Evolutionary conservation across 257 asterid genomes (phyloP).

Genomic region (Solanum acaule): DNA sequence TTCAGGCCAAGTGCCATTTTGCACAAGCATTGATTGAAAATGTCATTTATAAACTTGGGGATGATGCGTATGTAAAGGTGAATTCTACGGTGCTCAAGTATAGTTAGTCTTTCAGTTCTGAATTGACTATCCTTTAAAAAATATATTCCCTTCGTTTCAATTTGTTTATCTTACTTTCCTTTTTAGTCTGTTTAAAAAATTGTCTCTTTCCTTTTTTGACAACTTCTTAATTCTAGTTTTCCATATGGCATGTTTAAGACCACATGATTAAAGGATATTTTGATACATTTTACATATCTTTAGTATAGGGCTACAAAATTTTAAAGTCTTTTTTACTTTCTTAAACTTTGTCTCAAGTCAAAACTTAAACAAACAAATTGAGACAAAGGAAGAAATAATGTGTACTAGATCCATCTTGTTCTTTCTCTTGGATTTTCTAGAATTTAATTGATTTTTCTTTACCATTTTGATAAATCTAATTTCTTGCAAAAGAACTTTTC

Average conservation of each 20-base stretch:
- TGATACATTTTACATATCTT: not conserved
- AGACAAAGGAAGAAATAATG: not conserved
- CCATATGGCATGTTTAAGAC: not conserved
- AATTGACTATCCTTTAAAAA: not conserved
- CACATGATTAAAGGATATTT: not conserved
- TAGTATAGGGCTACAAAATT: too few relatives aligned
- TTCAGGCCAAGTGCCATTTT: constrained; percentile 47
- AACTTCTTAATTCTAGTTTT: not conserved
- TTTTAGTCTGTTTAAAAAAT: not conserved
- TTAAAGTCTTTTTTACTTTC: too few relatives aligned
- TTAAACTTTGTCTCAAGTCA: not conserved
- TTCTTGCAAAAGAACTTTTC: not conserved
- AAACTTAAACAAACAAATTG: not conserved
- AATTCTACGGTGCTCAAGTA: not conserved
- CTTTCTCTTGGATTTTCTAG: not conserved
- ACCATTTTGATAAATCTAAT: not conserved
- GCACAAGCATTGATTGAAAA: constrained; percentile 43
- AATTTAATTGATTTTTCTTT: not conserved
- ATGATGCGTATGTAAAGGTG: constrained; percentile 65
- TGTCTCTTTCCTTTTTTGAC: not conserved
- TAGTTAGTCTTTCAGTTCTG: not conserved
- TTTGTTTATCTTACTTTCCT: not conserved
- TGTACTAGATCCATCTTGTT: not conserved
- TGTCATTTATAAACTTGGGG: constrained; percentile 34
- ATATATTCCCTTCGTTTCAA: not conserved